These are phyloP conservation scores for Eucalyptus caleyi DNA, from an alignment of 345 rosid genomes.

Conservation along the genomic window DNA sequence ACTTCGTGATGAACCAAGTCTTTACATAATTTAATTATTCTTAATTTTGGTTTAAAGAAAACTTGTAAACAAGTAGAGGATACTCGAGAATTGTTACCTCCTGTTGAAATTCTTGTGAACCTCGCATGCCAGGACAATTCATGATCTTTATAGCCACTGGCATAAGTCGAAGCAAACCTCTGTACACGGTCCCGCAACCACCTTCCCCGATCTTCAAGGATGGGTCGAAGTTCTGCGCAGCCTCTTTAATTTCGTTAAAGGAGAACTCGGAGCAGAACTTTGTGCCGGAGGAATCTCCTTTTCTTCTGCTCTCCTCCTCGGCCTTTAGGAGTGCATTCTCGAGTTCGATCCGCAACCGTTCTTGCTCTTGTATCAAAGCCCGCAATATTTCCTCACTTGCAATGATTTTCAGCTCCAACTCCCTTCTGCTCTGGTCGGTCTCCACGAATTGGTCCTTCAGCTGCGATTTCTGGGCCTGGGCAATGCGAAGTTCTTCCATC, in stretches of 20 bases:
- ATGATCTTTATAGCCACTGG: neutral
- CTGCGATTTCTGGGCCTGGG: neutral
- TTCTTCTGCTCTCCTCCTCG: neutral
- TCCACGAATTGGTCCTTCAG: neutral
- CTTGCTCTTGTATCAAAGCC: neutral
- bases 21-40: neutral
- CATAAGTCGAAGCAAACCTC: neutral
- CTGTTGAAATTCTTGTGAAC: neutral
- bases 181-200: neutral
- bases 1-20: neutral
- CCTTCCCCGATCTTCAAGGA: conserved; percentile 1
- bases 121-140: neutral
- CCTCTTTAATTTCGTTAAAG: neutral
- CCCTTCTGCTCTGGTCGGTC: neutral
- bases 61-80: neutral
- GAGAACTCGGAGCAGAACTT: neutral
- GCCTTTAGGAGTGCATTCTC: neutral
- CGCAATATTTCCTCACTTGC: neutral
- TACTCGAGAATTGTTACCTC: neutral
- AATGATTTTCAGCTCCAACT: neutral
- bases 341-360: neutral
- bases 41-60: neutral
- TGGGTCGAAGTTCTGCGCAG: neutral
- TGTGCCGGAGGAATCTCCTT: neutral
- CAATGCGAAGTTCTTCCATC: neutral